Evolutionary conservation across 2,329 filamentous ascomycete species (phyloP), one percentile per base, ranked within the genome.

Genomic region (Fusarium anguioides): DNA sequence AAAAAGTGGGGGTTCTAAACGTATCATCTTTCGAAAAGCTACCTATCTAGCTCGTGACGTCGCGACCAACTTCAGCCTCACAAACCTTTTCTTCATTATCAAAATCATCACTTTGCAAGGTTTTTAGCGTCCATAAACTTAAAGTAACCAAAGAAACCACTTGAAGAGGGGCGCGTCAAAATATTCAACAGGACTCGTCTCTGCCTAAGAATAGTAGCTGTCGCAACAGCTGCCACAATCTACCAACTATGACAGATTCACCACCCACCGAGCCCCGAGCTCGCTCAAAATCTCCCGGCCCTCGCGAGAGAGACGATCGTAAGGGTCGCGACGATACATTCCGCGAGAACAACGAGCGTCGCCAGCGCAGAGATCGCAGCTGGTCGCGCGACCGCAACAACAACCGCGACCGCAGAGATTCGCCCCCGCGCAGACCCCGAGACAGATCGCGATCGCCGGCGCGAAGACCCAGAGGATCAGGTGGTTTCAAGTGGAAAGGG

Each of bases 401-500:
- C 33, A 60, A 65, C 29, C 47, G 60, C 33, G 61, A 66, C 9
- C 50, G 62, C 31, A 55, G 61, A 48, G 66, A 69, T 31, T 69
- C 63, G 23, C 62, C 61, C 8, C 61, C 57, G 9, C 61, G 61
- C 23, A 52, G 66, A 45, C 69, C 69, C n/a, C 53, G 70, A 48
- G 65, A 73, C 42, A 67, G 71, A 31, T 74, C 72, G 37, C 67
- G 66, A 15, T 71, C 66, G 27, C 68, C 67, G 17, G 56, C 58
- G 39, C 64, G 69, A 47, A 60, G 71, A 27, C 63, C 69, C 8
- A 52, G 66, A 60, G 71, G 71, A 17, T 46, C 71, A 9, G 71
- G 71, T 8, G 71, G 71, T 3, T 73, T 73, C 44, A 72, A 63
- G 35, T 73, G 71, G 60, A 73, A 73, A 41, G 71, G 72, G 15